These are phyloP conservation scores for Priceomyces castillae DNA, from an alignment of 805 yeast genomes.

Conservation along the genomic window DNA sequence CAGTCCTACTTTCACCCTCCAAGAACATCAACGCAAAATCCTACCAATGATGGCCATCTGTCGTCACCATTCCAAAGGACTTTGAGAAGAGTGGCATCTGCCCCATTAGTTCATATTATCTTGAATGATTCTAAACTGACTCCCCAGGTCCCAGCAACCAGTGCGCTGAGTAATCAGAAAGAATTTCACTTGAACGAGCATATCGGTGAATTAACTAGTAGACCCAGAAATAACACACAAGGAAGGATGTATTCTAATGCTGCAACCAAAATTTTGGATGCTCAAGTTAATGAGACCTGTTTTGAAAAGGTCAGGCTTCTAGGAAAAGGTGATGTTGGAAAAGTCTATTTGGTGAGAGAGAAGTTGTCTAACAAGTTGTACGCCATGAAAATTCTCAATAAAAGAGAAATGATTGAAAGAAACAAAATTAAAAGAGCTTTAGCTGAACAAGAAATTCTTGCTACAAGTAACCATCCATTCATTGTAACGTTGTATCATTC, in stretches of 20 bases:
- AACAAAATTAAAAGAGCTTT: conserved; percentile 92
- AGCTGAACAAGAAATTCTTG: conserved; percentile 95
- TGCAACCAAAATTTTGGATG: conserved; percentile 69
- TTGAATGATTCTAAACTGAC: conserved; percentile 19
- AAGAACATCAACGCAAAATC: conserved; percentile 6
- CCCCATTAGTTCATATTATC: conserved; percentile 58
- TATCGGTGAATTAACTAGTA: conserved; percentile 37
- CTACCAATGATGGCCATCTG: conserved; percentile 7
- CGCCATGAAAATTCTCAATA: conserved; percentile 90
- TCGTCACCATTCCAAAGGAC: conserved; percentile 35
- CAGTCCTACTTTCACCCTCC: conserved; percentile 10
- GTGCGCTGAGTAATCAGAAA: conserved; percentile 23
- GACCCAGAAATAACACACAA: conserved; percentile 41
- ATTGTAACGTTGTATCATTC: conserved; percentile 95
- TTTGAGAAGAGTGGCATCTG: conserved; percentile 78
- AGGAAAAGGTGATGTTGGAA: conserved; percentile 98
- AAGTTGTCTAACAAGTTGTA: conserved; percentile 68
- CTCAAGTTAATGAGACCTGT: conserved; percentile 80
- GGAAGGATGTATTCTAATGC: conserved; percentile 68
- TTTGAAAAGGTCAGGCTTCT: conserved; percentile 87
- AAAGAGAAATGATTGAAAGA: conserved; percentile 91
- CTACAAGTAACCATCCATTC: conserved; percentile 95
- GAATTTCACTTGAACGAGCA: conserved; percentile 44
- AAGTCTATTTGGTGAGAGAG: conserved; percentile 88
- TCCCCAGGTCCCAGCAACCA: conserved; percentile 13